A percentile compares a stretch with the other conserved stretches of the same genome.
Evolutionary conservation across 2,329 filamentous ascomycete genomes (phyloP).

Genomic region (Colletotrichum viniferum): DNA sequence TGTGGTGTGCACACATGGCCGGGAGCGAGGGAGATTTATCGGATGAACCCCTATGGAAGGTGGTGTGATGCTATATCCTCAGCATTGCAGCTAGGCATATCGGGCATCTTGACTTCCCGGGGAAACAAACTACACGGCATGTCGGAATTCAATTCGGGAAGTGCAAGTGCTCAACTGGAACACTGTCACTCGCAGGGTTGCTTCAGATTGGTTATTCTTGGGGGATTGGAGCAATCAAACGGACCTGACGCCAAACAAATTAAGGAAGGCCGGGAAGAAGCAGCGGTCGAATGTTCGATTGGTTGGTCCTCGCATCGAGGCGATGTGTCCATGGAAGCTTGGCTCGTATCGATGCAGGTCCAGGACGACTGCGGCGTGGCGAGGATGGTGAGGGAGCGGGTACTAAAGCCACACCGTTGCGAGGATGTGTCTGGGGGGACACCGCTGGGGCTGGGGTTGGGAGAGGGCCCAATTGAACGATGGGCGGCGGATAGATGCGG

Average conservation of each 20-base stretch:
- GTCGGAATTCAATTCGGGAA: neutral
- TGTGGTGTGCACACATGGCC: neutral
- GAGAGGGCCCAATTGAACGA: neutral
- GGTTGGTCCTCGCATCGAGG: neutral
- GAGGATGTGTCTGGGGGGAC: neutral
- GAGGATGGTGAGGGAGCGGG: neutral
- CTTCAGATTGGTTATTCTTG: neutral
- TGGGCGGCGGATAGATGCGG: neutral
- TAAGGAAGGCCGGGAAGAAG: neutral
- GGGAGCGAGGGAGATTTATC: neutral
- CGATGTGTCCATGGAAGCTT: neutral
- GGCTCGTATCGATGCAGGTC: constrained; percentile 10
- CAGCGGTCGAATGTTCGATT: neutral
- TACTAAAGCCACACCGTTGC: neutral
- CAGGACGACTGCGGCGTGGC: neutral
- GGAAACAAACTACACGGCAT: neutral
- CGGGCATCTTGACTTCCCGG: neutral
- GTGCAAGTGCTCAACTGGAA: neutral
- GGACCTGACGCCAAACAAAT: neutral
- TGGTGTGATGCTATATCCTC: neutral
- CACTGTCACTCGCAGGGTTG: neutral
- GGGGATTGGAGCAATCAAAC: neutral
- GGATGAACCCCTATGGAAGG: neutral
- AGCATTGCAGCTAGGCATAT: neutral
- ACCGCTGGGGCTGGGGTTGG: neutral